A percentile compares a stretch with the other conserved stretches of the same genome.
Conservation (phyloP, 768 basidiomycete species). For the Boletus pseudo-olivaceus region DNA sequence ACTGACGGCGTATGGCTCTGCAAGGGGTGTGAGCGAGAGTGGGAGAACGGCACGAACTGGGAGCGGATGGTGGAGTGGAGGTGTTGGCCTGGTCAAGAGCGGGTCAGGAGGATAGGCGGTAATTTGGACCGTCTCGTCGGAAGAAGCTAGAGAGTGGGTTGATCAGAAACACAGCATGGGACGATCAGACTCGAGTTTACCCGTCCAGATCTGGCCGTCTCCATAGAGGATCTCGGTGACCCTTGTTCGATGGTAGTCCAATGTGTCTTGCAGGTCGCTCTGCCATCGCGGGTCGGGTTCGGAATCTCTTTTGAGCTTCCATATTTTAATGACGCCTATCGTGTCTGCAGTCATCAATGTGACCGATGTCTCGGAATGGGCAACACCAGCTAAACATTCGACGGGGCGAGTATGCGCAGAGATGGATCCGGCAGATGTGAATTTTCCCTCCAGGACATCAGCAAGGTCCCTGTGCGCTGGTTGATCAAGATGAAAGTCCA, state of each 20-base stretch:
- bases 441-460: slow-evolving; percentile 34
- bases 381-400: slow-evolving; percentile 64
- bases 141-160: slow-evolving; percentile 57
- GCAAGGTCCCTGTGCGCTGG: slow-evolving; percentile 59
- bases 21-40: slow-evolving; percentile 57
- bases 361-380: slow-evolving; percentile 41
- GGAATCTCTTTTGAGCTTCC: slow-evolving; percentile 55
- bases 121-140: slow-evolving; percentile 81
- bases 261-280: slow-evolving; percentile 49
- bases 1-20: slow-evolving; percentile 73
- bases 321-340: slow-evolving; percentile 84
- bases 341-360: slow-evolving; percentile 84
- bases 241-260: slow-evolving; percentile 75
- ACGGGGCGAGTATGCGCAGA: slow-evolving; percentile 88
- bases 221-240: slow-evolving; percentile 70
- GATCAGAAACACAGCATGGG: background rate
- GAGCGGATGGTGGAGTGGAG: slow-evolving; percentile 54
- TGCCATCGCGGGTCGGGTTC: slow-evolving; percentile 46
- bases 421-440: slow-evolving; percentile 61
- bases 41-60: slow-evolving; percentile 75
- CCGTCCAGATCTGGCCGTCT: slow-evolving; percentile 84
- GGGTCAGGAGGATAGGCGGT: slow-evolving; percentile 40
- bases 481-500: background rate
- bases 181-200: slow-evolving; percentile 38
- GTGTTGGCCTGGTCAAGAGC: slow-evolving; percentile 37